These are phyloP conservation scores for Naganishia vishniacii DNA, from an alignment of 768 basidiomycete species.

Conservation along the genomic window DNA sequence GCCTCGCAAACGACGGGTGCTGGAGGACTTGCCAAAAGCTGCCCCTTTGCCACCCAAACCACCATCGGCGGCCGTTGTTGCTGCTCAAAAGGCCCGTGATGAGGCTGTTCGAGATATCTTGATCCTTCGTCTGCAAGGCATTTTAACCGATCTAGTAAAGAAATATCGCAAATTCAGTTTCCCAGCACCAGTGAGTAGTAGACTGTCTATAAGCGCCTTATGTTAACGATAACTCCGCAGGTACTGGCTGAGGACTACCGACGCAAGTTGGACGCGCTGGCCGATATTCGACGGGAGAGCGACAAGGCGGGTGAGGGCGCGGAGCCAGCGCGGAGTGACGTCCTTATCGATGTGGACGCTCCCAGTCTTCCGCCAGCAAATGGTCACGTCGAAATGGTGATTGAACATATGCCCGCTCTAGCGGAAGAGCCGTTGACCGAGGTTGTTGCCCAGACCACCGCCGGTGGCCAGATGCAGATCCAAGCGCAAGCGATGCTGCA, in stretches of 20 bases:
- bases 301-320: neutral
- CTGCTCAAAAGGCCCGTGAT: constrained; percentile 75
- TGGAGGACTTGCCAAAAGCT: constrained; percentile 80
- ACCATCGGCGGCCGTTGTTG: constrained; percentile 74
- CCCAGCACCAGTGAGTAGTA: constrained; percentile 22
- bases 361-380: neutral
- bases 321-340: too few species aligned
- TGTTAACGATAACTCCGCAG: too few species aligned
- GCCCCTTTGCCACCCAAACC: constrained; percentile 81
- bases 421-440: neutral
- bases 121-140: constrained; percentile 83
- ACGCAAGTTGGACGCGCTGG: neutral
- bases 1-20: constrained; percentile 70
- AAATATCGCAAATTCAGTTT: constrained; percentile 51
- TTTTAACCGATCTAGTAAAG: constrained; percentile 80
- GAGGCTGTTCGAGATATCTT: constrained; percentile 69
- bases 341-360: too few species aligned
- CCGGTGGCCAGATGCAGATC: constrained; percentile 9
- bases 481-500: constrained; percentile 17
- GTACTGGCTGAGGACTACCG: neutral
- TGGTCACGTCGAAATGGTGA: neutral
- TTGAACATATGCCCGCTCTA: constrained; percentile 11
- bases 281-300: neutral
- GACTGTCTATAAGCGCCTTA: too few species aligned
- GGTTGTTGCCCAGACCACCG: constrained; percentile 7